Evolutionary conservation across 345 rosid genomes (phyloP).

Genomic region (Eucalyptus brandiana): DNA sequence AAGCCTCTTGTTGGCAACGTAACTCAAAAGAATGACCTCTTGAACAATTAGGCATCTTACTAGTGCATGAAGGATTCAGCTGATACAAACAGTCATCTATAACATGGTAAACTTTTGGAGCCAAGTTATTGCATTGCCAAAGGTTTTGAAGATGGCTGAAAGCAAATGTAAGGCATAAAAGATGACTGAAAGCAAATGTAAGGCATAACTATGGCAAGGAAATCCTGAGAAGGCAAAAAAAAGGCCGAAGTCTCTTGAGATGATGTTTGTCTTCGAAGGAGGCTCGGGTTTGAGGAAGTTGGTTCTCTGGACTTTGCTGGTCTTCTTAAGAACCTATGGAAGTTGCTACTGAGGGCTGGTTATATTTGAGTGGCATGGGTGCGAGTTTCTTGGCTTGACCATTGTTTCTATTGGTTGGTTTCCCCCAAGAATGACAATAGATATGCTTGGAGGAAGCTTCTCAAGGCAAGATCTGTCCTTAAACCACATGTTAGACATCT

Average conservation of each 20-base stretch:
- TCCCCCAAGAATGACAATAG: background rate
- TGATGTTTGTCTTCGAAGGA: background rate
- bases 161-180: background rate
- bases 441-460: background rate
- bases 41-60: background rate
- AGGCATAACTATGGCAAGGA: background rate
- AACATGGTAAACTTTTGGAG: background rate
- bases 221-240: background rate
- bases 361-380: background rate
- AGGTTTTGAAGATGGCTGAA: background rate
- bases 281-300: background rate
- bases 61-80: background rate
- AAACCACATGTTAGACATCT: background rate
- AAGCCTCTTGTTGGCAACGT: background rate
- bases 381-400: background rate
- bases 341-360: background rate
- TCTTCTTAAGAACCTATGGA: background rate
- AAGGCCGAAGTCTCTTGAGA: background rate
- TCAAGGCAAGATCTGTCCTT: background rate
- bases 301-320: background rate
- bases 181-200: background rate
- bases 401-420: background rate
- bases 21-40: background rate
- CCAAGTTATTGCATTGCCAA: background rate
- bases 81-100: background rate